A percentile compares a stretch with the other conserved stretches of the same genome.
Conservation (phyloP, 805 yeast genomes). For the Yamadazyma ubonensis region DNA sequence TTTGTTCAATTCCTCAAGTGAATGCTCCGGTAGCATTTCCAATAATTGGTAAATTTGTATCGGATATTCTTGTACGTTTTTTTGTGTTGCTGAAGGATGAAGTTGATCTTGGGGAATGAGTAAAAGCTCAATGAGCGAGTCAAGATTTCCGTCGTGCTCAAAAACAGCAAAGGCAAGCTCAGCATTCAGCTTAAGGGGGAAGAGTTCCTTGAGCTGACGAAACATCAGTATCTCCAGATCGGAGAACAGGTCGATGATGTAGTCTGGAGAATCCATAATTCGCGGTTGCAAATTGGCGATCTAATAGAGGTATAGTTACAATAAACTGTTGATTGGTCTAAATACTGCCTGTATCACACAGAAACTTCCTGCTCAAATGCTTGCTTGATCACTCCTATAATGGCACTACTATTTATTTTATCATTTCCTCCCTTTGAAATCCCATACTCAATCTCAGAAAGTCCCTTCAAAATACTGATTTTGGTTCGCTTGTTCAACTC, state of each 20-base stretch:
- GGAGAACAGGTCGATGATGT: not conserved
- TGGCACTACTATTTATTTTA: slow-evolving; percentile 84
- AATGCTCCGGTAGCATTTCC: slow-evolving; percentile 3
- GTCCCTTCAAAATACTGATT: slow-evolving; percentile 60
- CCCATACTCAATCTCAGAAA: slow-evolving; percentile 88
- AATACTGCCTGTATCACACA: slow-evolving; percentile 1
- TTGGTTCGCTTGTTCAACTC: slow-evolving; percentile 65
- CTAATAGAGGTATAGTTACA: not conserved
- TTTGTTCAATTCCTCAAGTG: slow-evolving; percentile 1
- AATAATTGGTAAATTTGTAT: slow-evolving; percentile 4
- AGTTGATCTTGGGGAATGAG: not conserved
- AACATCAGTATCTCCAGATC: not conserved
- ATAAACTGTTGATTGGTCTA: not conserved
- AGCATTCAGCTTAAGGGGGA: slow-evolving; percentile 1
- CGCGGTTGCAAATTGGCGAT: slow-evolving; percentile 3
- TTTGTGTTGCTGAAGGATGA: no score
- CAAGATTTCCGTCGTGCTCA: not conserved
- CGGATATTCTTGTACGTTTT: slow-evolving; percentile 4
- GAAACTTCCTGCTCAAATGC: slow-evolving; percentile 45
- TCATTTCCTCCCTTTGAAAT: slow-evolving; percentile 92
- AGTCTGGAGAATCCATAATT: no score
- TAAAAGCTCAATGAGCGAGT: slow-evolving; percentile 1
- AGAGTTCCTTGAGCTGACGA: slow-evolving; percentile 2
- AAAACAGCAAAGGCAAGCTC: not conserved
- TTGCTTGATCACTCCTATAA: slow-evolving; percentile 78